Base-by-base conservation (phyloP, 2,329 filamentous ascomycete species). In the Magnaporthales sp. region DNA sequence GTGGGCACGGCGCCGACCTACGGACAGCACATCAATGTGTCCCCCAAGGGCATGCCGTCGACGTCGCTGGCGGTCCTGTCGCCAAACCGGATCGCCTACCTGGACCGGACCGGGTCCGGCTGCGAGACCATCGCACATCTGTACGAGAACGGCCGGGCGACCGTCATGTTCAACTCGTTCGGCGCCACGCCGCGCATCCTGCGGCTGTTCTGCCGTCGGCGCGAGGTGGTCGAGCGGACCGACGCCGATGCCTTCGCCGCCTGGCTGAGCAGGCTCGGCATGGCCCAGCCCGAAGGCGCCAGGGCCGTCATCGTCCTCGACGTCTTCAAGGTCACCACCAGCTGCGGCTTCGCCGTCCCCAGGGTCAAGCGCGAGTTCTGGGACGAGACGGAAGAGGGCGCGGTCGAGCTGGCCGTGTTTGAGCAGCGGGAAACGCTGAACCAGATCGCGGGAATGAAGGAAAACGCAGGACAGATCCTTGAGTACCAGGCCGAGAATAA, bases 41-140 rank as follows among this genome's bases (percentile, higher is more conserved):
- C 90, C 0, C 89, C 91, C 63, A 92, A 93, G 76, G 90, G 91
- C 63, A 82, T 89, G 26, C 80, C 86, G 0, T 80, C 83, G 22
- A 78, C 83, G n/a, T 87, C 87, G 30, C 86, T 91, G 71, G 81
- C 84, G 32, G 79, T 91, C 66, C 78, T 90, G 65, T 77, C 78
- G 9, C 80, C 84, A 31, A 89, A 83, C 68, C 79, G 80, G n/a
- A 84, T 83, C 67, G 88, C 86, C 29, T 93, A 93, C 73, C 81
- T 92, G 66, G 91, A 93, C 73, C 84, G 88, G 68, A 92, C 88
- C 1, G 91, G 91, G 31, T 91, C 88, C 32, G 91, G 91, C 27
- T 88, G 83, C 72, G 91, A 94, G 78, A 93, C 91, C 3, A 89
- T 93, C 68, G 82, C 86, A 4, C 91, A 93, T 72, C 77, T 91